A percentile compares a stretch with the other conserved stretches of the same genome.
Conservation (phyloP, 202 grass and related monocot species). For the Digitaria exilis region DNA sequence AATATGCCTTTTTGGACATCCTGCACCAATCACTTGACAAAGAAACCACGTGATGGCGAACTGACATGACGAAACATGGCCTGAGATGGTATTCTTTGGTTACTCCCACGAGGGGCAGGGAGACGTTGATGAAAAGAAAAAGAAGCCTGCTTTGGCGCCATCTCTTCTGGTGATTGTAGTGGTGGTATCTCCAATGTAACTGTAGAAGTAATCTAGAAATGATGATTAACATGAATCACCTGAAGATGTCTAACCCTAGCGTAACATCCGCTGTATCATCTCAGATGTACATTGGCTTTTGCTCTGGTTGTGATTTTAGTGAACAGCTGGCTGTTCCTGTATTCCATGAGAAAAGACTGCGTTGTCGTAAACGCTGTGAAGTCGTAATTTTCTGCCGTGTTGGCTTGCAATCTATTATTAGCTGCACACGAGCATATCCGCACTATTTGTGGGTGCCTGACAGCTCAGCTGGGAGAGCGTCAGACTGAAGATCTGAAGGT, state of each 20-base stretch:
- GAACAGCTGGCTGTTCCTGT: constrained; percentile 14
- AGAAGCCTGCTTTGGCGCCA: background rate
- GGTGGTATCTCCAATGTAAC: constrained; percentile 32
- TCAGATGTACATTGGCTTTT: constrained; percentile 4
- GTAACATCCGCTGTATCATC: background rate
- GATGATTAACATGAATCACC: constrained; percentile 23
- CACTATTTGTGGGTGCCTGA: too few species aligned
- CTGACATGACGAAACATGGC: background rate
- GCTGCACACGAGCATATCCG: too few species aligned
- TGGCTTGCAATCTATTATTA: too few species aligned
- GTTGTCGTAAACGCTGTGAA: background rate
- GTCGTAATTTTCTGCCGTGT: background rate
- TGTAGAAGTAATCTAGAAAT: constrained; percentile 47
- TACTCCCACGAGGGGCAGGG: background rate
- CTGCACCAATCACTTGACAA: constrained; percentile 26
- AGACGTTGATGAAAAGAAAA: background rate
- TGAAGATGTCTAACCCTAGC: constrained; percentile 29
- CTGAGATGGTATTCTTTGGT: background rate
- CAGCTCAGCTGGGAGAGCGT: constrained; percentile 97
- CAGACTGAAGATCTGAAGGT: constrained; percentile 98
- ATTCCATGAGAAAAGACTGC: background rate
- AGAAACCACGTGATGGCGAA: constrained; percentile 15
- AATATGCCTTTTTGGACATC: constrained; percentile 24
- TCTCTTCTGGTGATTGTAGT: background rate
- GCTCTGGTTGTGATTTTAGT: background rate